Percentiles rank a stretch among this genome's conserved stretches.
Conservation (phyloP, 2,329 filamentous ascomycete species). For the Nectriaceae sp. region DNA sequence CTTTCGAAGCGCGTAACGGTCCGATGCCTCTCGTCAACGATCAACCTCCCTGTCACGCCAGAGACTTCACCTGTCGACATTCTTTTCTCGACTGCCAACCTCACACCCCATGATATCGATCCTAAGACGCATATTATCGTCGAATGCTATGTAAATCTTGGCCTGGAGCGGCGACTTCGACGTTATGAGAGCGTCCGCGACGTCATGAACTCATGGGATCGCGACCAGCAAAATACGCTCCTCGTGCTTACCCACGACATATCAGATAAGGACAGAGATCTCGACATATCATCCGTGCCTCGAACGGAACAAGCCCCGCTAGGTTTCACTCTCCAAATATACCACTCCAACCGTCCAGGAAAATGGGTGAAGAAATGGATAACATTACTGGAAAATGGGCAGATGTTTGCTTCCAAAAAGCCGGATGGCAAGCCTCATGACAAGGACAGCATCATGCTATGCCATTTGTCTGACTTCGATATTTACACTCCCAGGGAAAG, state of each 20-base stretch:
- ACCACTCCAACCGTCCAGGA: conserved; percentile 78
- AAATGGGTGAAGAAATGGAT: conserved; percentile 90
- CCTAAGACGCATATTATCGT: conserved; percentile 69
- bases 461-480: conserved; percentile 89
- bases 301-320: conserved; percentile 58
- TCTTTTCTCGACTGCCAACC: conserved; percentile 65
- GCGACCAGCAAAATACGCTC: conserved; percentile 75
- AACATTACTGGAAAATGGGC: conserved; percentile 72
- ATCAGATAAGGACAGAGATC: conserved; percentile 56
- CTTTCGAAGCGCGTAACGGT: conserved; percentile 66
- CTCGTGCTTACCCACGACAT: conserved; percentile 63
- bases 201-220: conserved; percentile 91
- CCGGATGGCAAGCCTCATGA: conserved; percentile 56
- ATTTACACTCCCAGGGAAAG: conserved; percentile 77
- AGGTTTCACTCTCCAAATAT: conserved; percentile 70
- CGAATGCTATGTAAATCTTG: conserved; percentile 74
- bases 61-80: conserved; percentile 77
- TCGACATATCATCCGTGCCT: conserved; percentile 68
- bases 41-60: conserved; percentile 71
- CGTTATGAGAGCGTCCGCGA: conserved; percentile 86
- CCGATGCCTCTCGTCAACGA: conserved; percentile 68
- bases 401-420: conserved; percentile 73
- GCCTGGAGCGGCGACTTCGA: conserved; percentile 79
- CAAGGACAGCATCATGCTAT: conserved; percentile 71
- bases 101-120: conserved; percentile 65